Conservation (phyloP, 306 rosid genomes). For the Elaeagnus macrophylla region DNA sequence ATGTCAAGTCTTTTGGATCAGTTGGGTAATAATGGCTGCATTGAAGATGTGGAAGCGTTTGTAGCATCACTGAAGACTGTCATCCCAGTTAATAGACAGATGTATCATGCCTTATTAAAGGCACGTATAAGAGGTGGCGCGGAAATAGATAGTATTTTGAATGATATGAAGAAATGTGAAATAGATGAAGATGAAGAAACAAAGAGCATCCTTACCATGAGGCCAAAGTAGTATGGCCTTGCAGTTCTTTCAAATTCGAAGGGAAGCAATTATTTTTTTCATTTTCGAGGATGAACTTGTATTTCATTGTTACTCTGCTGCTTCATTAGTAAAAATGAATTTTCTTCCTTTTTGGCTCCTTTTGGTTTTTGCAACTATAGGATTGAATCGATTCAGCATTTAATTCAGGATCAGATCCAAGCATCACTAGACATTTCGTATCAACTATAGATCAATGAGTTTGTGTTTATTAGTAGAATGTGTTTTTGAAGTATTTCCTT, state of each 20-base stretch:
- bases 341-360: too few species aligned
- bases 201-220: conserved; percentile 28
- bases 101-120: conserved; percentile 52
- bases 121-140: conserved; percentile 42
- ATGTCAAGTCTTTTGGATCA: conserved; percentile 30
- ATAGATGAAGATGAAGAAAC: conserved; percentile 38
- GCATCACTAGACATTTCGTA: too few species aligned
- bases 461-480: too few species aligned
- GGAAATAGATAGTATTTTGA: conserved; percentile 36
- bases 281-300: too few species aligned
- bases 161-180: conserved; percentile 44
- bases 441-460: too few species aligned
- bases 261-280: too few species aligned
- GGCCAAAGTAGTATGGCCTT: neutral
- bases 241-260: neutral
- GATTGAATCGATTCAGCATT: too few species aligned
- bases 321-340: too few species aligned
- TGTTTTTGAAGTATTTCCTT: too few species aligned
- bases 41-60: conserved; percentile 51
- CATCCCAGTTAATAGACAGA: conserved; percentile 29
- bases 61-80: conserved; percentile 33
- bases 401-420: too few species aligned
- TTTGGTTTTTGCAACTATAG: too few species aligned
- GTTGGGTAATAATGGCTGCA: conserved; percentile 54
- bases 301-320: too few species aligned